phyloP scores from a whole-genome alignment of 2,329 filamentous ascomycete species.

The Trichophyton verrucosum region DNA sequence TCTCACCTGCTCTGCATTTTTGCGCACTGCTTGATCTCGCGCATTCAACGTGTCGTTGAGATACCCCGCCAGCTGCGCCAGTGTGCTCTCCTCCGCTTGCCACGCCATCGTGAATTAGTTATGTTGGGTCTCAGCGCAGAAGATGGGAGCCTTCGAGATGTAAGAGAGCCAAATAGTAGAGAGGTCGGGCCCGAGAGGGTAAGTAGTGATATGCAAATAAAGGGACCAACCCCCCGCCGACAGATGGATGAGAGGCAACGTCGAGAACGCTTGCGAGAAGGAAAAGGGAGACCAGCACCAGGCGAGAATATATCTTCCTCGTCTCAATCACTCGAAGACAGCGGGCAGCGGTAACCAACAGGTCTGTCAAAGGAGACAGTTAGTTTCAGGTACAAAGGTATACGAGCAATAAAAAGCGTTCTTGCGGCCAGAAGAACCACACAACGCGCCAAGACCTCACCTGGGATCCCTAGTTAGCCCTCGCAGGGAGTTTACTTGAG shows the following conservation, averaged over 20 bases:
- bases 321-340: background rate
- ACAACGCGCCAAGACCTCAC: background rate
- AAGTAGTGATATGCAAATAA: background rate
- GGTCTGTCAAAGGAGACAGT: slow-evolving; percentile 11
- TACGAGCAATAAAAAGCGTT: background rate
- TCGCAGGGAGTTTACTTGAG: background rate
- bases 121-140: background rate
- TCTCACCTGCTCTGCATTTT: slow-evolving; percentile 79
- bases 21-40: slow-evolving; percentile 65
- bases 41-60: slow-evolving; percentile 86
- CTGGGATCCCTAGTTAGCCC: background rate
- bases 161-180: background rate
- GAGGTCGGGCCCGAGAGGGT: background rate
- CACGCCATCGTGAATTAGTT: slow-evolving; percentile 55
- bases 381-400: slow-evolving; percentile 1
- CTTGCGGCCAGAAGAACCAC: background rate
- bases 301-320: background rate
- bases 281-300: background rate
- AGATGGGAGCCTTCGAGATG: background rate
- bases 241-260: background rate
- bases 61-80: slow-evolving; percentile 78
- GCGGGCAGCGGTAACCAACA: background rate
- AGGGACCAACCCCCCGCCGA: background rate
- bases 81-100: slow-evolving; percentile 77
- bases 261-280: background rate